Evolutionary conservation across 2,329 filamentous ascomycete genomes (phyloP).

Genomic region (Aspergillus hiratsukae): DNA sequence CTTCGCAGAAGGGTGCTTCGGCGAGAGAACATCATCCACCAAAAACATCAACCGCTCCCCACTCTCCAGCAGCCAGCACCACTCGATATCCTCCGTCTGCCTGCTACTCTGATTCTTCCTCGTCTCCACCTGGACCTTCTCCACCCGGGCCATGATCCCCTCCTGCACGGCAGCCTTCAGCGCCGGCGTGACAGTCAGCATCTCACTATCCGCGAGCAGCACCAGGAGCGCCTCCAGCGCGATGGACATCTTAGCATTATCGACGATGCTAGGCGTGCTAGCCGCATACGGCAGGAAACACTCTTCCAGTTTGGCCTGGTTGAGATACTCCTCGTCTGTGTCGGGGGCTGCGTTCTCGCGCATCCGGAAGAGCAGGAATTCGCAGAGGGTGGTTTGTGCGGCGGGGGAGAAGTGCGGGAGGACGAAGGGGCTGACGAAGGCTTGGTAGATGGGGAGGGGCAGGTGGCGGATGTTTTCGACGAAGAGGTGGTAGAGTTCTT

Average conservation of each 20-base stretch:
- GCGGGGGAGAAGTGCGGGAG: constrained; percentile 37
- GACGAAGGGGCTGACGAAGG: constrained; percentile 42
- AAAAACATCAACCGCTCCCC: constrained; percentile 36
- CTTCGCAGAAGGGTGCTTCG: neutral
- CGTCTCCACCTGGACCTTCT: constrained; percentile 42
- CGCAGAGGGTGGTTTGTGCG: constrained; percentile 49
- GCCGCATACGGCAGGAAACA: constrained; percentile 66
- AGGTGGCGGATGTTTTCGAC: constrained; percentile 45
- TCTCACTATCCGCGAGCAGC: constrained; percentile 40
- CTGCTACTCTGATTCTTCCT: constrained; percentile 41
- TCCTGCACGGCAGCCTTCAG: constrained; percentile 46
- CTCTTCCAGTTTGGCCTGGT: constrained; percentile 47
- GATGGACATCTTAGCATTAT: constrained; percentile 70
- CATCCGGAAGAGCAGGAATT: constrained; percentile 49
- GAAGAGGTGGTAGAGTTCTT: constrained; percentile 41
- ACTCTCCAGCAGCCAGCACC: constrained; percentile 39
- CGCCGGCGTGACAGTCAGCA: constrained; percentile 28
- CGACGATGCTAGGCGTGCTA: constrained; percentile 54
- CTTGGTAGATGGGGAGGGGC: constrained; percentile 43
- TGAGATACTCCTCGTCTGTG: constrained; percentile 43
- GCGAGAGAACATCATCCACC: constrained; percentile 27
- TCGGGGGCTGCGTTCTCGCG: constrained; percentile 40
- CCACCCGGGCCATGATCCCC: constrained; percentile 51
- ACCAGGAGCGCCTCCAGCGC: constrained; percentile 63
- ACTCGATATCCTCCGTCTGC: constrained; percentile 32